These are phyloP conservation scores for Trichoderma parareesei DNA, from an alignment of 495 filamentous ascomycete species.

Conservation along the genomic window DNA sequence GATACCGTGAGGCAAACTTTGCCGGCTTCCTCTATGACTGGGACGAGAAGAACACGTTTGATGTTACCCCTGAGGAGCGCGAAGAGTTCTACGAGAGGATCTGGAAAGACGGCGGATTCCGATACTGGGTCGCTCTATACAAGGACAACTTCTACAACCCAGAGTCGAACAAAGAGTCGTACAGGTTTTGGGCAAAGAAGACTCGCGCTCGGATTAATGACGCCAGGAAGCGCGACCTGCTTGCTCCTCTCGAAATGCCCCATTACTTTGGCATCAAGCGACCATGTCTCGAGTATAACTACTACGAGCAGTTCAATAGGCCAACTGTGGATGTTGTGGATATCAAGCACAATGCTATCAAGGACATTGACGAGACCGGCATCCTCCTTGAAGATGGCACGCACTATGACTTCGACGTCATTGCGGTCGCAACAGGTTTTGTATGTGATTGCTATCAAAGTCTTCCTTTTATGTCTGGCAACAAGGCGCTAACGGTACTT, in stretches of 20 bases:
- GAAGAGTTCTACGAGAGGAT: slow-evolving; percentile 37
- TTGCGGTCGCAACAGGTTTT: slow-evolving; percentile 50
- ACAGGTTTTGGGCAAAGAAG: slow-evolving; percentile 36
- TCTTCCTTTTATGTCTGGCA: not conserved
- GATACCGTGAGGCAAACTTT: slow-evolving; percentile 36
- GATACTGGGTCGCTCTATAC: slow-evolving; percentile 43
- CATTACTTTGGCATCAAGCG: slow-evolving; percentile 44
- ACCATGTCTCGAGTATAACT: slow-evolving; percentile 40
- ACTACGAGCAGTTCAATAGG: slow-evolving; percentile 45
- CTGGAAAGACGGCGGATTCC: slow-evolving; percentile 43
- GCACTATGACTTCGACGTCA: slow-evolving; percentile 41
- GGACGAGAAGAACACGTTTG: slow-evolving; percentile 31
- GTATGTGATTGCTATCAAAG: slow-evolving; percentile 14
- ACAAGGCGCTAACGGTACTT: not conserved
- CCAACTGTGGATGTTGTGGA: slow-evolving; percentile 43
- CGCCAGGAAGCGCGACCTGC: slow-evolving; percentile 35
- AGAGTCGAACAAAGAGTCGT: slow-evolving; percentile 39
- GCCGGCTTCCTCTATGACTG: slow-evolving; percentile 41
- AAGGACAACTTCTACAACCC: slow-evolving; percentile 40
- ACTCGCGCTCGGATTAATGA: slow-evolving; percentile 39
- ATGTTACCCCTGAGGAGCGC: slow-evolving; percentile 41
- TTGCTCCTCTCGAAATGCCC: slow-evolving; percentile 33
- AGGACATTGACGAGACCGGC: slow-evolving; percentile 31
- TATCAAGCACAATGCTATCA: slow-evolving; percentile 35
- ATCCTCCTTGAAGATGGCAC: slow-evolving; percentile 33